Percentiles rank a stretch among this genome's conserved stretches.
Evolutionary conservation across 768 basidiomycete species (phyloP).

Genomic region (Amylocystis lapponica): DNA sequence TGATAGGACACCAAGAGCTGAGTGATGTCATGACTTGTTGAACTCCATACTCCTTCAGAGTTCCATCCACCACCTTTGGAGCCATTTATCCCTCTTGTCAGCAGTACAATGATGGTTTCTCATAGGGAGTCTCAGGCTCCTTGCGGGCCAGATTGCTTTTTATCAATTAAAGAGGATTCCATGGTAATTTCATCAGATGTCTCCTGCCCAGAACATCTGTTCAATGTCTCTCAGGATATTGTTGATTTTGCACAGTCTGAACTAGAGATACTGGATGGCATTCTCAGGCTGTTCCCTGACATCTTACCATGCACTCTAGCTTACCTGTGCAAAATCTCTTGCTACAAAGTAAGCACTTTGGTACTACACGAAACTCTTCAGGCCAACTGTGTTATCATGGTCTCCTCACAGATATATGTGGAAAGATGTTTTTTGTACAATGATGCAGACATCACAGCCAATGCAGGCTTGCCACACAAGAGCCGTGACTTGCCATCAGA

Average conservation of each 20-base stretch:
- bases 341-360: slow-evolving; percentile 1
- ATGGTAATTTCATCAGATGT: neutral
- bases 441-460: neutral
- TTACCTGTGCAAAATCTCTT: neutral
- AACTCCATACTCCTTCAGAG: neutral
- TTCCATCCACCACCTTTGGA: too few relatives aligned
- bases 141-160: slow-evolving; percentile 1
- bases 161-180: neutral
- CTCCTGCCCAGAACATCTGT: too few relatives aligned
- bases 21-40: neutral
- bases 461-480: neutral
- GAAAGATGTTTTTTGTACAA: slow-evolving; percentile 15
- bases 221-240: too few relatives aligned
- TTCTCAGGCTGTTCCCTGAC: slow-evolving; percentile 4
- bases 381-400: too few relatives aligned
- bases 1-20: neutral
- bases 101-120: too few relatives aligned
- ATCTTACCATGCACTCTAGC: slow-evolving; percentile 4
- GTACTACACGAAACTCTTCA: too few relatives aligned
- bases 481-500: neutral
- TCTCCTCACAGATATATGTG: slow-evolving; percentile 14
- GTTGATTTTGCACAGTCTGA: too few relatives aligned
- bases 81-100: too few relatives aligned
- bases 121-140: too few relatives aligned
- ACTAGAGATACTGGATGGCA: neutral